Evolutionary conservation across 768 basidiomycete species (phyloP), one percentile per base, ranked within the genome.

Genomic region (Artomyces pyxidatus): DNA sequence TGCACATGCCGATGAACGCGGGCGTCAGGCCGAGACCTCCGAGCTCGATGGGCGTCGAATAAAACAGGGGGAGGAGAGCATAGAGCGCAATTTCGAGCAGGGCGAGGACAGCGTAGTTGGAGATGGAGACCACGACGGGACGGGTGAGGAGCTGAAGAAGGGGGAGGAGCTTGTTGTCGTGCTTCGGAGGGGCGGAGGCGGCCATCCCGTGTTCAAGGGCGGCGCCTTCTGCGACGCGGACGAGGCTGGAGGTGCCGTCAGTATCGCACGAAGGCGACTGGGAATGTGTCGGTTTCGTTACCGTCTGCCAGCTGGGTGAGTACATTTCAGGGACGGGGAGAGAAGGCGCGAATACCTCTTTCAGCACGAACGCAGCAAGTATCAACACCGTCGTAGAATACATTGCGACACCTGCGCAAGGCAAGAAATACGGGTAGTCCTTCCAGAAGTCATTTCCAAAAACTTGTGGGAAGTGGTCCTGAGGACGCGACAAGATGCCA

Each of bases 11-110:
- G 27, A 89, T 88, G 9, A 59, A 63, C 4, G 76, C 66, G 4
- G 87, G 85, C 19, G 75, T 65, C 16, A 88, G 65, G 3, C 83
- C 85, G 11, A 88, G 73, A 0, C 87, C 87, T 26, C 86, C 87
- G 14, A 79, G 69, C 21, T 71, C 70, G 46, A 81, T 67, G n/a
- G 87, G 83, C 4, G 84, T 87, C n/a, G 84, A 78, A 43, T 78
- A 71, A 64, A 85, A 88, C 22, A 87, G 62, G 0, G 88, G 87
- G 32, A 81, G 80, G 10, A 88, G 64, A 8, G 81, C 74, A 42
- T 77, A 77, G 56, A 76, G 77, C 9, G 80, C 64, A 38, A 88
- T 85, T 48, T 88, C 85, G 35, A 83, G 61, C 6, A 87, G 64
- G 4, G 84, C 77, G 22, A 88, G 71, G 22, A 68, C 60, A 1